phyloP scores from a whole-genome alignment of 257 asterid genomes.

The Pogostemon cablin region DNA sequence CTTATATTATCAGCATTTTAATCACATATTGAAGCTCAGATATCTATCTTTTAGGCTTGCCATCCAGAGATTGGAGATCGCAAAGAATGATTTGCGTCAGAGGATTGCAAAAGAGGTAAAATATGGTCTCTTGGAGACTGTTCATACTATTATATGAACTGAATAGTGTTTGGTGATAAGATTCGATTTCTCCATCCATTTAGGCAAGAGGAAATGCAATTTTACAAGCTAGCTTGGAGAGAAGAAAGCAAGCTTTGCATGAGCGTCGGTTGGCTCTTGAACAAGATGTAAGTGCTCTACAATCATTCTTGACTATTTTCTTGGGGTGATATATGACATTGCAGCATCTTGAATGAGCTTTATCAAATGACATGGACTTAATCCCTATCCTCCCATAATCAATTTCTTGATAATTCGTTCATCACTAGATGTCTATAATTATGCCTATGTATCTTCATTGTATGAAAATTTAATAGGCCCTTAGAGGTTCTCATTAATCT shows the following conservation, averaged over 20 bases:
- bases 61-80: conserved; percentile 85
- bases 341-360: conserved; percentile 26
- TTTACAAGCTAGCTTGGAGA: conserved; percentile 93
- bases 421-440: not conserved
- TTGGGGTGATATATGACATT: conserved; percentile 14
- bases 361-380: not conserved
- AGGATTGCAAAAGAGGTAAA: conserved; percentile 93
- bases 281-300: conserved; percentile 71
- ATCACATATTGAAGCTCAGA: conserved; percentile 31
- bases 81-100: conserved; percentile 89
- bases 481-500: not conserved
- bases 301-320: conserved; percentile 19
- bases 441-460: conserved; percentile 1
- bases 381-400: not conserved
- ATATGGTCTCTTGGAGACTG: conserved; percentile 26
- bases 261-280: conserved; percentile 94
- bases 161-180: conserved; percentile 27
- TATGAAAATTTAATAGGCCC: not conserved
- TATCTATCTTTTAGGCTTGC: conserved; percentile 65
- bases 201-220: conserved; percentile 96
- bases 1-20: conserved; percentile 11
- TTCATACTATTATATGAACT: conserved; percentile 15
- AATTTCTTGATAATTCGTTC: conserved; percentile 11
- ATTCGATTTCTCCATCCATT: conserved; percentile 27
- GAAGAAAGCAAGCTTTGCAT: conserved; percentile 93